phyloP scores from a whole-genome alignment of 2,329 filamentous ascomycete genomes.

The Hawksworthiomyces lignivorus region DNA sequence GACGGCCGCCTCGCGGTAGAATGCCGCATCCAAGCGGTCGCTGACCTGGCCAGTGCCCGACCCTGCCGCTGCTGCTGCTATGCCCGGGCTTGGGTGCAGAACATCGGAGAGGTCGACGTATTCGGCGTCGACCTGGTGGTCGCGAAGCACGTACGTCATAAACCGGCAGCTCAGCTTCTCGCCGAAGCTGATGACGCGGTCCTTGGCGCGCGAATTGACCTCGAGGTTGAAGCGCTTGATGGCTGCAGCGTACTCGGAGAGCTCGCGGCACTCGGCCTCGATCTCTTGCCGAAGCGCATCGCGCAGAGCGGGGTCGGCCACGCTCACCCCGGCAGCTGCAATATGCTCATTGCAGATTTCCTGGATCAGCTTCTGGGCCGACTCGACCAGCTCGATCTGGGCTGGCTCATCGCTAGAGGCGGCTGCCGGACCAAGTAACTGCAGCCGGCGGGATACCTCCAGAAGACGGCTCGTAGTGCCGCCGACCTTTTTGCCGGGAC shows the following conservation, averaged over 20 bases:
- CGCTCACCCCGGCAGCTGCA: slow-evolving; percentile 56
- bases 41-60: slow-evolving; percentile 16
- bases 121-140: slow-evolving; percentile 73
- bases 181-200: slow-evolving; percentile 87
- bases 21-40: slow-evolving; percentile 55
- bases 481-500: slow-evolving; percentile 86
- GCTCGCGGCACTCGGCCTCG: slow-evolving; percentile 68
- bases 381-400: slow-evolving; percentile 46
- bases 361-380: slow-evolving; percentile 68
- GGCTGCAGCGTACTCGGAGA: slow-evolving; percentile 64
- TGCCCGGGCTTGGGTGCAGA: slow-evolving; percentile 11
- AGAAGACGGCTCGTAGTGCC: slow-evolving; percentile 87
- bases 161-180: slow-evolving; percentile 93
- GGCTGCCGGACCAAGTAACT: slow-evolving; percentile 43
- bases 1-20: slow-evolving; percentile 59
- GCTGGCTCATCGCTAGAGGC: slow-evolving; percentile 38
- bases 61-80: not conserved
- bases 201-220: slow-evolving; percentile 70
- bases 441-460: slow-evolving; percentile 51
- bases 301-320: slow-evolving; percentile 49
- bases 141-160: slow-evolving; percentile 77
- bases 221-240: slow-evolving; percentile 62
- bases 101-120: slow-evolving; percentile 75
- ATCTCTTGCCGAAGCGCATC: slow-evolving; percentile 58
- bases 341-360: slow-evolving; percentile 80